phyloP scores from a whole-genome alignment of 2,329 filamentous ascomycete species.

The Stagonosporopsis chrysanthemi region DNA sequence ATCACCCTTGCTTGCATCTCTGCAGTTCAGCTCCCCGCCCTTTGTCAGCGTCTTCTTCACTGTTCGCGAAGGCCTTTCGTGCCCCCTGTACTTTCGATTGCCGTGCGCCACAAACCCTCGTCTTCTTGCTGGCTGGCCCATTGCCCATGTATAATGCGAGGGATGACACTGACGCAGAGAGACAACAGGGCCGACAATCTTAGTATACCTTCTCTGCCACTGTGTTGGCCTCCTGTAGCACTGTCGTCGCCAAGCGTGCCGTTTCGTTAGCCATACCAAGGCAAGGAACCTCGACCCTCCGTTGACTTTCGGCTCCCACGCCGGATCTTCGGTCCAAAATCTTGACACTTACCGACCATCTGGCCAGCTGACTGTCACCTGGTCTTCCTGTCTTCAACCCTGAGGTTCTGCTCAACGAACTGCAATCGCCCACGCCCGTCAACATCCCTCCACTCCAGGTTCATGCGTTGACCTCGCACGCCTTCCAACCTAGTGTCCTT shows the following conservation, averaged over 20 bases:
- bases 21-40: constrained; percentile 16
- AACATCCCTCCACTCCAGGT: constrained; percentile 18
- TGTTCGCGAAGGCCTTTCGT: constrained; percentile 13
- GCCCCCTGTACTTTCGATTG: constrained; percentile 26
- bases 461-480: constrained; percentile 27
- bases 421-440: constrained; percentile 2
- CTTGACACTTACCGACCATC: constrained; percentile 13
- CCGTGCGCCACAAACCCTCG: constrained; percentile 27
- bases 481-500: constrained; percentile 9
- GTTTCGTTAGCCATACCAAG: constrained; percentile 22
- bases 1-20: constrained; percentile 26
- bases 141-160: constrained; percentile 39
- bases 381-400: constrained; percentile 3
- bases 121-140: constrained; percentile 29
- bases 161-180: constrained; percentile 35
- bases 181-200: constrained; percentile 35
- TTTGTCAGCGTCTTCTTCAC: constrained; percentile 7
- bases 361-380: constrained; percentile 2
- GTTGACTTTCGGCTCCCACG: constrained; percentile 27
- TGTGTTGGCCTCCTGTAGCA: constrained; percentile 21
- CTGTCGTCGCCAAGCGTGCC: constrained; percentile 28
- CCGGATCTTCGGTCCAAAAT: constrained; percentile 23
- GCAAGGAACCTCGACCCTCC: constrained; percentile 40
- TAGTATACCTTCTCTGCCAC: constrained; percentile 26
- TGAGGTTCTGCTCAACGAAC: constrained; percentile 7